Conservation (phyloP, 208 protist species). For the Acanthamoeba healyi region DNA sequence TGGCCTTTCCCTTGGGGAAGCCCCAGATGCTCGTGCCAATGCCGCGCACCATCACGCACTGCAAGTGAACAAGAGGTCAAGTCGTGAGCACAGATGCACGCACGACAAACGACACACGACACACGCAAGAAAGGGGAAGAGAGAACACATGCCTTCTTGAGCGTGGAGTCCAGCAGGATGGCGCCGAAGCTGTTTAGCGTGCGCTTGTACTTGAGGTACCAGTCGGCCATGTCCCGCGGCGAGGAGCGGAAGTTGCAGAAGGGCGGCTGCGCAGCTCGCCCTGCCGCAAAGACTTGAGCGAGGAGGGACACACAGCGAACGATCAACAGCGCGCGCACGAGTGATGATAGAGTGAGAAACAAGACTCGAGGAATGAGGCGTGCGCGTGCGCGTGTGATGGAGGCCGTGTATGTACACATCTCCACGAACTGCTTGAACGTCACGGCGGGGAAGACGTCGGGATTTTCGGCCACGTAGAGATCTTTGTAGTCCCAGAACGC, state of each 20-base stretch:
- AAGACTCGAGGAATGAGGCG: not conserved
- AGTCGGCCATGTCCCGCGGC: conserved; percentile 43
- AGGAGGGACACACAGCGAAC: no score
- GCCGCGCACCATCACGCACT: conserved; percentile 48
- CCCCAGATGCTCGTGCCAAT: conserved; percentile 26
- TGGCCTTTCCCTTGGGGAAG: conserved; percentile 45
- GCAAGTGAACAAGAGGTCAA: not conserved
- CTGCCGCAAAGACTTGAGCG: conserved; percentile 21
- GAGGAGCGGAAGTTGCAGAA: conserved; percentile 48
- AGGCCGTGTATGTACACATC: not conserved
- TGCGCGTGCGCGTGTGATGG: no score
- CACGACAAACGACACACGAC: no score
- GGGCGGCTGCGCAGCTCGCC: not conserved
- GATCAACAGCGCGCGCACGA: no score
- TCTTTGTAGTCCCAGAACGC: conserved; percentile 74
- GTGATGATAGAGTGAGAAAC: no score
- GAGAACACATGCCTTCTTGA: conserved; percentile 18
- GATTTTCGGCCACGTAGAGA: conserved; percentile 55
- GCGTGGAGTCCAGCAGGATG: conserved; percentile 38
- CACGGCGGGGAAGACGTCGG: conserved; percentile 26
- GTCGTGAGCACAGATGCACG: no score
- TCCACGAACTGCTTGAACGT: conserved; percentile 48
- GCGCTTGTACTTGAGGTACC: conserved; percentile 59
- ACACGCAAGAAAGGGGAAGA: no score
- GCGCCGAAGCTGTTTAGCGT: conserved; percentile 31